Base-by-base conservation (phyloP, 2,329 filamentous ascomycete species). In the Talaromyces funiculosus region DNA sequence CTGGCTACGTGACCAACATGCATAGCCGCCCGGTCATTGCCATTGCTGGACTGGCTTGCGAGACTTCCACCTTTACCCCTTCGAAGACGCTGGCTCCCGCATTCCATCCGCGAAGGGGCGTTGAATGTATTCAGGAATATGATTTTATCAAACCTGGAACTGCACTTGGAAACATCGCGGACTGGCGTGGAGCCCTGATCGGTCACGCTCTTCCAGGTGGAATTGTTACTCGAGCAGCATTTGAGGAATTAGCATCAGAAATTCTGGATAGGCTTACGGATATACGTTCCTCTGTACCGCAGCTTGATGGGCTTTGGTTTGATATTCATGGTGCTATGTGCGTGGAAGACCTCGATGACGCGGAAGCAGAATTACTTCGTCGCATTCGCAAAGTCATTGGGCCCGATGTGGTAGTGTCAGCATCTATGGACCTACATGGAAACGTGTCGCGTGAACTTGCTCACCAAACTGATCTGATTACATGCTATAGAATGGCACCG, bases 241-340 rank as follows among this genome's bases (percentile, higher is more conserved):
- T 81, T 62, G 79, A 82, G 60, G 65, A 71, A 12, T 73, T 83
- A 5, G 72, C 75, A 0, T 64, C 22, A 0, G 79, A 81, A 60
- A 78, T 81, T 1, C 47, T 78, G 0, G 49, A 64, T 1, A 75
- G 78, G 0, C 72, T 83, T 14, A 38, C 57, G 0, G 65, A 65
- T 0, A 77, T 82, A n/a, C 26, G 62, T 8, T 69, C 71, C 0
- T 64, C 67, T 0, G 67, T 67, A 20, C 62, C 65, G 8, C 64
- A 64, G 0, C 60, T 83, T 2, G 76, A 83, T 56, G 81, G 81
- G 1, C 66, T 84, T 7, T 84, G 81, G 81, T 81, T 81, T 59
- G 81, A 83, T 62, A 83, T 84, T 31, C 81, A 84, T 63, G 81
- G 81, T 14, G 81, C 81, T 3, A 83, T 84, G 81, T 80, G 77